Conservation (phyloP, 306 rosid genomes). For the Malus sylvestris region DNA sequence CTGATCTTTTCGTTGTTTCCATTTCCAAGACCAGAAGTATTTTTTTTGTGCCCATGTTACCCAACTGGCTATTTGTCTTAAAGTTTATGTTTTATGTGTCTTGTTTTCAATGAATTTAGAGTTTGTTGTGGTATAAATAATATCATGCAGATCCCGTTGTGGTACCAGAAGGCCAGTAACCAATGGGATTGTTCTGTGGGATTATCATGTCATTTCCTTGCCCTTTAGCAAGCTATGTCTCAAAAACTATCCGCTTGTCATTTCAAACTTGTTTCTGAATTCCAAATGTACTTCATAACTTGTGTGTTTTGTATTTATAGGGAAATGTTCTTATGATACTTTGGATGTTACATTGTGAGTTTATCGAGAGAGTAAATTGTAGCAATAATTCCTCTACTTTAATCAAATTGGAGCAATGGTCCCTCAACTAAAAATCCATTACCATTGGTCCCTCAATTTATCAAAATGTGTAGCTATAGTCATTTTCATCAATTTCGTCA, state of each 20-base stretch:
- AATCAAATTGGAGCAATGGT: too few relatives aligned
- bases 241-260: constrained; percentile 60
- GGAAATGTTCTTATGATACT: neutral
- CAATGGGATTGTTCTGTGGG: constrained; percentile 76
- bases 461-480: too few relatives aligned
- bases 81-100: neutral
- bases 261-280: constrained; percentile 55
- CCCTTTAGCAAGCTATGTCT: constrained; percentile 38
- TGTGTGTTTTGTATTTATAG: neutral
- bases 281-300: constrained; percentile 36
- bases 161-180: constrained; percentile 70
- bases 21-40: constrained; percentile 73
- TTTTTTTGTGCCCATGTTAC: neutral
- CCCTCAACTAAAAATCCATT: too few relatives aligned
- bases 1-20: constrained; percentile 69
- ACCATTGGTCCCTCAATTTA: too few relatives aligned
- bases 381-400: too few relatives aligned
- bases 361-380: too few relatives aligned
- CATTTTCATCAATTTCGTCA: too few relatives aligned
- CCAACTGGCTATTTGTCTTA: neutral
- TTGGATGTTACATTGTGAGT: neutral
- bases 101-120: neutral
- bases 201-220: constrained; percentile 82
- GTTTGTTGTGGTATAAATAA: neutral
- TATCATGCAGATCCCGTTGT: constrained; percentile 54